phyloP scores from a whole-genome alignment of 2,329 filamentous ascomycete genomes.

The Coniella vitis region DNA sequence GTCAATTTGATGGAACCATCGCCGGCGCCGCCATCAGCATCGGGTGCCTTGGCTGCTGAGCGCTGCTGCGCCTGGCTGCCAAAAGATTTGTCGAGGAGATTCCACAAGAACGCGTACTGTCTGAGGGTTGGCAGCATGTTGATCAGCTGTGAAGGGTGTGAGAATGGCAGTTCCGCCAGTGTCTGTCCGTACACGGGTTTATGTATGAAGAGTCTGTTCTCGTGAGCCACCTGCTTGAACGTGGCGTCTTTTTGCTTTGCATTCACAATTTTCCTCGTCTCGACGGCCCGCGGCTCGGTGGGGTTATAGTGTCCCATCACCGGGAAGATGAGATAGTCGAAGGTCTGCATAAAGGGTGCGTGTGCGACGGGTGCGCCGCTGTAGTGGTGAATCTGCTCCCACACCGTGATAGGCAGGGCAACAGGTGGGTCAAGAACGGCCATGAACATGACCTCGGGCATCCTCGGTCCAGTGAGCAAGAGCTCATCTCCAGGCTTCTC shows the following conservation, averaged over 20 bases:
- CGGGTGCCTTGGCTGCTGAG: constrained; percentile 13
- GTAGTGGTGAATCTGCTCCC: constrained; percentile 54
- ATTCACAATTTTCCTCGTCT: constrained; percentile 39
- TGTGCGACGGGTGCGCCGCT: constrained; percentile 40
- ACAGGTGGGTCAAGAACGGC: constrained; percentile 70
- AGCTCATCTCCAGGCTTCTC: constrained; percentile 42
- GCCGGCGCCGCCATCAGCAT: neutral
- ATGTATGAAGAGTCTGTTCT: constrained; percentile 60
- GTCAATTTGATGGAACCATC: constrained; percentile 12
- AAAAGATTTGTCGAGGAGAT: constrained; percentile 58
- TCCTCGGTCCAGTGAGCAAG: constrained; percentile 40
- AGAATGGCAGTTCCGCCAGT: constrained; percentile 64
- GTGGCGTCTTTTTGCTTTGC: constrained; percentile 30
- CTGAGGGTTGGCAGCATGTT: constrained; percentile 66
- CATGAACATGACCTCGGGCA: constrained; percentile 68
- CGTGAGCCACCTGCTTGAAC: constrained; percentile 33
- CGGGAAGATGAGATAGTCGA: constrained; percentile 54
- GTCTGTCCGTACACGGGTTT: constrained; percentile 66
- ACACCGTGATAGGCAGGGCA: constrained; percentile 58
- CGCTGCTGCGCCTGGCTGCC: constrained; percentile 26
- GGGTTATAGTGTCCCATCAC: constrained; percentile 44
- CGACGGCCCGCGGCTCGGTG: constrained; percentile 51
- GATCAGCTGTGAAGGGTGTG: constrained; percentile 70
- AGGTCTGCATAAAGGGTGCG: constrained; percentile 41
- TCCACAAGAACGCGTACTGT: constrained; percentile 67